Base-by-base conservation (phyloP, 2,329 filamentous ascomycete species). In the Fusarium devonianum region DNA sequence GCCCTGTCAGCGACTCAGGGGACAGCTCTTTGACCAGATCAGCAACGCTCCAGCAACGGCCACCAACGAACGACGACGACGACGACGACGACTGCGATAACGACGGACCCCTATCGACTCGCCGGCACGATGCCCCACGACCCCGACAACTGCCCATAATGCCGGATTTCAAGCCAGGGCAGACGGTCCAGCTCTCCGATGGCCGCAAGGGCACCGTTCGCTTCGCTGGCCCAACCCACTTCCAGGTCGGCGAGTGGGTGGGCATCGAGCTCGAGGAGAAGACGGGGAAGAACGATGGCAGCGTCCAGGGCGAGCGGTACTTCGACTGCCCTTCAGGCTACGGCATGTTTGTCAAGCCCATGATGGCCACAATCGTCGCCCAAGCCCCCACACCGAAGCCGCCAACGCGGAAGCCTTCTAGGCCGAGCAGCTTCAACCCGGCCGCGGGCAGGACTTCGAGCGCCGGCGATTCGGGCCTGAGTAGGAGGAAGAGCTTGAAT, bases 251-350 rank as follows among this genome's bases (percentile, higher is more conserved):
- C 56, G 85, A 89, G 54, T 97, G 92, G 91, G 79, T 97, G 50
- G 93, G 93, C 58, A 83, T 97, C 51, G 92, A 96, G 76, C 83
- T 97, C 47, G 85, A 91, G 41, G 88, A 90, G 35, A 78, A 86
- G 42, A 84, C 82, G 14, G 93, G 94, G 22, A 97, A 97, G 77
- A 97, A 97, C 65, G 91, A 97, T 79, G 93, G 93, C 58, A 88
- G 89, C 45, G 90, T 97, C 35, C 84, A 93, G 71, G 92, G 91
- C 54, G 83, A 90, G 68, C 80, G 90, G 14, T 97, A 97, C 70
- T 97, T 96, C 64, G 85, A 92, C 38, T 97, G 93, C 73, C 81
- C 69, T 72, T 87, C 82, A 84, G 90, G 78, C 29, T 78, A 78
- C 58, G 86, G 86, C 67, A 94, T 99, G 84, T 97, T 99, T 66